Conservation (phyloP, 495 filamentous ascomycete genomes). For the Bryoglossum gracile region DNA sequence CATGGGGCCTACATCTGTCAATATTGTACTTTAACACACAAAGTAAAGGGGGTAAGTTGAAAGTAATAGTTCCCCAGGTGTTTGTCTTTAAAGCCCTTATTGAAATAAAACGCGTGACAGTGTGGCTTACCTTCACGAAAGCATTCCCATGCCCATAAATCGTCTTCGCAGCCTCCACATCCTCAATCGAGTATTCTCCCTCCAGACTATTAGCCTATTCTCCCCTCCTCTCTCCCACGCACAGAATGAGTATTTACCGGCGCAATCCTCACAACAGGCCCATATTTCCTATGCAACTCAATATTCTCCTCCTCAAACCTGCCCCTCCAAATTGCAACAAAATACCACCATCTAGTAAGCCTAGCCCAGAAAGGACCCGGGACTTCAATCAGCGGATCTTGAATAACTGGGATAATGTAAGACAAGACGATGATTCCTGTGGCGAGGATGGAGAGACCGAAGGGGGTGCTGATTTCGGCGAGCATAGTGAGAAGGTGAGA, state of each 20-base stretch:
- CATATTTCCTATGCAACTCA: conserved; percentile 42
- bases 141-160: conserved; percentile 19
- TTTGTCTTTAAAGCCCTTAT: no score
- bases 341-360: conserved; percentile 51
- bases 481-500: no score
- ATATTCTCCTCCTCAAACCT: conserved; percentile 41
- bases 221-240: no score
- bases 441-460: no score
- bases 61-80: no score
- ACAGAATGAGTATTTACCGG: no score
- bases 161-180: conserved; percentile 26
- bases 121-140: conserved; percentile 18
- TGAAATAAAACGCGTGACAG: background rate
- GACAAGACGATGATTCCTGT: no score
- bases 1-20: conserved; percentile 32
- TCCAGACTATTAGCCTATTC: no score
- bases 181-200: conserved; percentile 37
- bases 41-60: background rate
- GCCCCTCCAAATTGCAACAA: conserved; percentile 35
- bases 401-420: no score
- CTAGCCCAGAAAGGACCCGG: conserved; percentile 47
- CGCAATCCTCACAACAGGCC: conserved; percentile 40
- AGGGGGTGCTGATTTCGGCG: no score
- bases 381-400: conserved; percentile 36
- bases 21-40: background rate